A percentile compares a stretch with the other conserved stretches of the same genome.
Evolutionary conservation across 208 protist species (phyloP).

Genomic region (Leishmania martiniquensis): DNA sequence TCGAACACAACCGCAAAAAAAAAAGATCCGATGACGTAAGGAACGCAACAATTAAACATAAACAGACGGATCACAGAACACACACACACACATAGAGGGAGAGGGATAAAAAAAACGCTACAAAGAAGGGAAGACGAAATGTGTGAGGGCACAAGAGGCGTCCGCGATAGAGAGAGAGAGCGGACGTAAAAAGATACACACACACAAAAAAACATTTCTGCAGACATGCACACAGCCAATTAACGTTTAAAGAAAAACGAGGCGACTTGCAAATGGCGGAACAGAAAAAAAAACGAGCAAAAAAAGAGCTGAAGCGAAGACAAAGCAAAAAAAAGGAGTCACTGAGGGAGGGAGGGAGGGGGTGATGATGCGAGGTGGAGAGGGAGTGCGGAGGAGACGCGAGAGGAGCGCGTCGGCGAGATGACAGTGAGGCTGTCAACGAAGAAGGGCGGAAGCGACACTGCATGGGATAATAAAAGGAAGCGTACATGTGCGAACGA

Average conservation of each 20-base stretch:
- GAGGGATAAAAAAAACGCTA: neutral
- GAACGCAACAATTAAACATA: neutral
- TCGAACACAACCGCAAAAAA: too few species aligned
- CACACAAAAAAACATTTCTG: neutral
- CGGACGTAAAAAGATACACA: neutral
- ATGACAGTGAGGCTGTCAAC: neutral
- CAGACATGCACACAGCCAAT: too few species aligned
- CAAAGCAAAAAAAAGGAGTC: neutral
- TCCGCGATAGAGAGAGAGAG: neutral
- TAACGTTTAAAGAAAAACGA: neutral
- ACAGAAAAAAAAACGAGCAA: conserved; percentile 11
- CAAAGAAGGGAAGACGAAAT: neutral
- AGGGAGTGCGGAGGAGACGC: neutral
- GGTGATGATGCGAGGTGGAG: neutral
- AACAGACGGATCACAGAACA: neutral
- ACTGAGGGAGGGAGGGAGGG: too few species aligned
- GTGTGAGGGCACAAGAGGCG: neutral
- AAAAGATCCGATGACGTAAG: neutral
- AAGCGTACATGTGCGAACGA: too few species aligned
- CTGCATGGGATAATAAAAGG: neutral
- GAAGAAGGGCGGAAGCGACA: conserved; percentile 3
- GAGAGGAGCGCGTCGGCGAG: neutral
- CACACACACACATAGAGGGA: neutral
- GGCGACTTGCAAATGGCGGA: neutral
- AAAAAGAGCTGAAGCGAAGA: neutral